Evolutionary conservation across 2,329 filamentous ascomycete genomes (phyloP).

Genomic region (Dactylellina parvicollis): DNA sequence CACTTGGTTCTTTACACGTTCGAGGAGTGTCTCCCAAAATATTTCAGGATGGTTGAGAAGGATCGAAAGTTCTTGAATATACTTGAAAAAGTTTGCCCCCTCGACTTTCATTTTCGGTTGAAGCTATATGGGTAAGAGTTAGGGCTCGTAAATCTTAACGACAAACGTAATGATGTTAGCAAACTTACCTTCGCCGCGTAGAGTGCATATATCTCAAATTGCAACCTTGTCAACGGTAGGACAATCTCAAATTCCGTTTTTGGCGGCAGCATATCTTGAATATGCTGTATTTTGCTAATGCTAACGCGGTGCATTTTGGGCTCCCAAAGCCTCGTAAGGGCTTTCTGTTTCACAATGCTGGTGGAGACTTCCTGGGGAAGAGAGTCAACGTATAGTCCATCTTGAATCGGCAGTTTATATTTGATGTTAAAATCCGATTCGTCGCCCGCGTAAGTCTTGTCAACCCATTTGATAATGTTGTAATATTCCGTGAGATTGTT

Average conservation of each 20-base stretch:
- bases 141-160: no score
- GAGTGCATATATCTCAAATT: conserved; percentile 70
- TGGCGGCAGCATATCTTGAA: conserved; percentile 70
- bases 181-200: conserved; percentile 29
- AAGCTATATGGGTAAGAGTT: background rate
- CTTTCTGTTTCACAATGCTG: conserved; percentile 73
- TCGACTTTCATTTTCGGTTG: background rate
- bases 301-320: conserved; percentile 80
- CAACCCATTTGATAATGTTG: conserved; percentile 87
- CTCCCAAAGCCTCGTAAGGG: conserved; percentile 76
- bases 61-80: conserved; percentile 19
- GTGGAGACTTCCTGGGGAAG: conserved; percentile 66
- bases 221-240: conserved; percentile 74
- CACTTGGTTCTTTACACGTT: background rate
- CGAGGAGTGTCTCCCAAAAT: conserved; percentile 11
- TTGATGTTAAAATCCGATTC: conserved; percentile 73
- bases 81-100: conserved; percentile 33
- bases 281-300: conserved; percentile 70
- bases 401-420: conserved; percentile 78
- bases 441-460: conserved; percentile 78
- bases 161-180: background rate
- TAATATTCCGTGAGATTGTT: conserved; percentile 88
- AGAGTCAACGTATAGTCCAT: conserved; percentile 76
- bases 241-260: conserved; percentile 86
- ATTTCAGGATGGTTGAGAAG: conserved; percentile 35